Percentiles rank a stretch among this genome's conserved stretches.
Evolutionary conservation across 2,329 filamentous ascomycete species (phyloP).

Genomic region (Xenoacremonium recifei): DNA sequence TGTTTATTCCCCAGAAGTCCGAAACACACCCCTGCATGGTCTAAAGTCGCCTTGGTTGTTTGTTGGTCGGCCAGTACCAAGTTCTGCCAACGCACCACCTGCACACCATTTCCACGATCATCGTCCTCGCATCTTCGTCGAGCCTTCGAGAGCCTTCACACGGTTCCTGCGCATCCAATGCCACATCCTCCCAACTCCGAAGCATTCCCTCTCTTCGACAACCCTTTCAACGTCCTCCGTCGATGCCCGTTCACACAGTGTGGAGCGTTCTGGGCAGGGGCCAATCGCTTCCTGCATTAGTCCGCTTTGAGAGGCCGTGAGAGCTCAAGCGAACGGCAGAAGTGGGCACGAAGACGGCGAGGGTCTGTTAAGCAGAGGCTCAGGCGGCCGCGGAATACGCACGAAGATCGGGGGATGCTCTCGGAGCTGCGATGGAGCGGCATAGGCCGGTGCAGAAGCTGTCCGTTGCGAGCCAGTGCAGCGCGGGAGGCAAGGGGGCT

Average conservation of each 20-base stretch:
- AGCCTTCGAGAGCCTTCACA: background rate
- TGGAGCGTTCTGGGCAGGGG: background rate
- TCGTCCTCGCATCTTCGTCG: background rate
- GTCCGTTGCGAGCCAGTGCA: background rate
- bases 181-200: background rate
- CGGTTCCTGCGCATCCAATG: background rate
- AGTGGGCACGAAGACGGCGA: background rate
- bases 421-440: background rate
- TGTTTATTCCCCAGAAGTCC: background rate
- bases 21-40: background rate
- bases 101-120: background rate
- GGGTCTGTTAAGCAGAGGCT: background rate
- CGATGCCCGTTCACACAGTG: background rate
- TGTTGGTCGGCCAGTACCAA: background rate
- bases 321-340: background rate
- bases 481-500: background rate
- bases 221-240: slow-evolving; percentile 1
- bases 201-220: background rate
- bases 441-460: background rate
- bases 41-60: background rate
- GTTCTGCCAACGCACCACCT: background rate
- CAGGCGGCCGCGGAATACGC: background rate
- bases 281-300: background rate
- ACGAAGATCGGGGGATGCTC: background rate
- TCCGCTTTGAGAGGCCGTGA: background rate